These are phyloP conservation scores for Populus tremula DNA, from an alignment of 345 rosid species.

Conservation along the genomic window DNA sequence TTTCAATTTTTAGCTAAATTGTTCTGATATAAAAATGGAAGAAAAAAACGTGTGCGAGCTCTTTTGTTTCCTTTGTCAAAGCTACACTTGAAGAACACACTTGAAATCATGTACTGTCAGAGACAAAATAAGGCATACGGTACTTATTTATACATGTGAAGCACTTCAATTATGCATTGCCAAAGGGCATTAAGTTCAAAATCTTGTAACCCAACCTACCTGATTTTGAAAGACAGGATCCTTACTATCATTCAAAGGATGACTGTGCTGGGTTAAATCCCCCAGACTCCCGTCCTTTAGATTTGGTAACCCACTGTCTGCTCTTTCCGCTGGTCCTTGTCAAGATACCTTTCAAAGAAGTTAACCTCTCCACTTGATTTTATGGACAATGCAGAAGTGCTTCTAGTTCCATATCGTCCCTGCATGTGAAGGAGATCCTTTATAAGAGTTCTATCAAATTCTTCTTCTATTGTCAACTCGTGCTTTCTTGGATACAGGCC, in stretches of 20 bases:
- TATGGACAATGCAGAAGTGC: conserved; percentile 52
- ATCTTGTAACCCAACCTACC: neutral
- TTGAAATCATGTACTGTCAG: neutral
- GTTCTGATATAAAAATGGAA: too few relatives aligned
- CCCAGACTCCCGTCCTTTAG: conserved; percentile 14
- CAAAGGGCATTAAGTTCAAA: too few relatives aligned
- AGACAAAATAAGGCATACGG: neutral
- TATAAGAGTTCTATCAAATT: conserved; percentile 37
- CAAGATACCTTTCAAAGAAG: conserved; percentile 57
- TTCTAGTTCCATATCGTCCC: conserved; percentile 77
- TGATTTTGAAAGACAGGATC: neutral
- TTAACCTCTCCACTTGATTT: conserved; percentile 43
- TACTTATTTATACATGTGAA: neutral
- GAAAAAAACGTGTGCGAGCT: neutral
- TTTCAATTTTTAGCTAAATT: too few relatives aligned
- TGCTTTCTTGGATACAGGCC: conserved; percentile 54
- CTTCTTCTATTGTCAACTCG: conserved; percentile 68
- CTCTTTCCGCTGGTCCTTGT: conserved; percentile 53
- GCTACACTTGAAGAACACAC: neutral
- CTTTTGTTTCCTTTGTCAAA: too few relatives aligned
- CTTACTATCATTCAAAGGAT: neutral
- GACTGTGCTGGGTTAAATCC: neutral
- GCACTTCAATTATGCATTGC: neutral
- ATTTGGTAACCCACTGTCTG: conserved; percentile 29
- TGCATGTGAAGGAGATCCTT: conserved; percentile 5